These are phyloP conservation scores for Boletus semigastroideus DNA, from an alignment of 1,284 basidiomycete species.

Conservation along the genomic window DNA sequence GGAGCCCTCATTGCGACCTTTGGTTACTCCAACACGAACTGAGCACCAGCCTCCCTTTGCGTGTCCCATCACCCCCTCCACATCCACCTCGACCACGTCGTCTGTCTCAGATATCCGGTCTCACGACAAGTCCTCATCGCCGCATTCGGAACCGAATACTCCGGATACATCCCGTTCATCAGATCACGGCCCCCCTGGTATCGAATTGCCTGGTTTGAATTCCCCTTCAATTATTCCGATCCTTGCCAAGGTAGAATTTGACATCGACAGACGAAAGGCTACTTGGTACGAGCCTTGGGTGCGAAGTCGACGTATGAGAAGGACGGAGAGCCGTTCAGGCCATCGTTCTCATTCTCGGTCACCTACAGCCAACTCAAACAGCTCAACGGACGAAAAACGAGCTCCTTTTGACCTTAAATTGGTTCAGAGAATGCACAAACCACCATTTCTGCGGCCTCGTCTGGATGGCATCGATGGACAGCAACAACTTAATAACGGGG, in stretches of 20 bases:
- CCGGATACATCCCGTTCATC: conserved; percentile 57
- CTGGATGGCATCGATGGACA: conserved; percentile 28
- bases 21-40: conserved; percentile 43
- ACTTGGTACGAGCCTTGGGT: conserved; percentile 84
- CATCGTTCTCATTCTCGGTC: conserved; percentile 24
- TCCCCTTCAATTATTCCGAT: conserved; percentile 71
- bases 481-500: conserved; percentile 20
- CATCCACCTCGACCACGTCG: conserved; percentile 52
- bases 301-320: conserved; percentile 57
- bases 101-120: conserved; percentile 46
- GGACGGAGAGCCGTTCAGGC: conserved; percentile 43
- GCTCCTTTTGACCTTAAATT: conserved; percentile 50
- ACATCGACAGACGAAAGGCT: conserved; percentile 73
- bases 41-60: conserved; percentile 34
- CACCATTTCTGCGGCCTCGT: conserved; percentile 29
- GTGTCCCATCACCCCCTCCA: conserved; percentile 48
- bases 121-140: conserved; percentile 46
- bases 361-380: conserved; percentile 20
- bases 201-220: conserved; percentile 64
- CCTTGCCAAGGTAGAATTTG: conserved; percentile 86
- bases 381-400: conserved; percentile 31
- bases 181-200: conserved; percentile 43
- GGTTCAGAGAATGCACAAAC: conserved; percentile 48
- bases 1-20: conserved; percentile 45
- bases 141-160: conserved; percentile 50